Evolutionary conservation across 305 asterid genomes (phyloP).

Genomic region (Coffea humblotiana): DNA sequence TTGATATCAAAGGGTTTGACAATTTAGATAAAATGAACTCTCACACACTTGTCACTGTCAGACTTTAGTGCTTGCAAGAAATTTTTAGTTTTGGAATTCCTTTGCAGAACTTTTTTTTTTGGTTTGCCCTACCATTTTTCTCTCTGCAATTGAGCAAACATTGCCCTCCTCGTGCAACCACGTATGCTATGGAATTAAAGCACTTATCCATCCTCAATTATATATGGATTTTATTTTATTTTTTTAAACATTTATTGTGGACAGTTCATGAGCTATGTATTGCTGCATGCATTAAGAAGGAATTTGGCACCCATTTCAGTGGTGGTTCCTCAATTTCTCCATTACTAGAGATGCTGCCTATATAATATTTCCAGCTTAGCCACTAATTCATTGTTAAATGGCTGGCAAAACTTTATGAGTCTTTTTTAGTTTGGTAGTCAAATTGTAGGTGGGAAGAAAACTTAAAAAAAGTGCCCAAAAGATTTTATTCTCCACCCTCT

Average conservation of each 20-base stretch:
- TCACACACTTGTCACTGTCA: conserved; percentile 3
- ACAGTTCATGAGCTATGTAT: background rate
- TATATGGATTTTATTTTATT: no score
- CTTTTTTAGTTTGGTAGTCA: background rate
- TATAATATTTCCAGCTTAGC: background rate
- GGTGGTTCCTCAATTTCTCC: background rate
- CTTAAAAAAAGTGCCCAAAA: background rate
- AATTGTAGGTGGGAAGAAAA: conserved; percentile 1
- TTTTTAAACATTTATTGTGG: background rate
- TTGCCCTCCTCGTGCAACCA: background rate
- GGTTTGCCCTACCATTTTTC: no score
- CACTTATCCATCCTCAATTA: background rate
- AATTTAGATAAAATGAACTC: background rate
- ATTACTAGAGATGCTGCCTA: conserved; percentile 9
- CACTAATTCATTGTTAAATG: background rate
- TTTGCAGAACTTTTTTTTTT: background rate
- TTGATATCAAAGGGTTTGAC: background rate
- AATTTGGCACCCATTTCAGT: background rate
- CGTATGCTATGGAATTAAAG: no score
- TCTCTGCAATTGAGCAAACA: conserved; percentile 4
- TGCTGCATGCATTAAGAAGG: background rate
- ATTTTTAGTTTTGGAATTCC: conserved; percentile 4
- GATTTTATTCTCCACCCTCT: conserved; percentile 9
- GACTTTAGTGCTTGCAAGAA: background rate
- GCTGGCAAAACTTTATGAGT: background rate